Base-by-base conservation (phyloP, 1,284 basidiomycete genomes). In the Serendipita sp. region DNA sequence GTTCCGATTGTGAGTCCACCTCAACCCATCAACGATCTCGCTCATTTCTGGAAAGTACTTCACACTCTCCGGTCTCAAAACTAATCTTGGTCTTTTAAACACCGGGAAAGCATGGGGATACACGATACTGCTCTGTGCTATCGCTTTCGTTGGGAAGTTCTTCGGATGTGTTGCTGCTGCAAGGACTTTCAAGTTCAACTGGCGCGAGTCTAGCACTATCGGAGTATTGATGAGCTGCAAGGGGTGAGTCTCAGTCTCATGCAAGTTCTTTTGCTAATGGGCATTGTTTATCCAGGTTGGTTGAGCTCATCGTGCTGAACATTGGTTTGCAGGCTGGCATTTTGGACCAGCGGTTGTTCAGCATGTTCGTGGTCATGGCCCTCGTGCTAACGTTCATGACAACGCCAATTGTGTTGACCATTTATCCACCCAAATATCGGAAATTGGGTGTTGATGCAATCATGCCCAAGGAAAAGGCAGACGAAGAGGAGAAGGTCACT, bases 291-390 rank as follows among this genome's bases (percentile, higher is more conserved):
- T 6, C n/a, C 29, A 66, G 66, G 8, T 58, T 68, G 10, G 62
- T 69, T 10, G 60, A 65, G 17, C 65, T 64, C 4, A 64, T 62
- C 3, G 49, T 53, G 8, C 83, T 96, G 70, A 96, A 97, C 71
- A 86, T 96, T 67, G 93, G 93, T 66, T 78, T 92, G 1, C 72
- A 80, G 65, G 93, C 80, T 70, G 85, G 86, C 0, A 90, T 92
- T 66, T 79, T 99, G 61, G 84, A 88, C 41, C 78, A 72, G 0
- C 78, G 78, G 68, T 29, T 72, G 67, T 3, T 61, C 34, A 78
- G 79, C 12, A 96, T 97, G 91, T 94, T 97, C 68, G 92, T 95
- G 29, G 75, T 96, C 38, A 90, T 91, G 72, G 91, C 93, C 0
- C 74, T 97, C 60, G 72, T 88, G 30, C 78, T 95, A 60, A 96